Percentiles rank a stretch among this genome's conserved stretches.
phyloP scores from a whole-genome alignment of 2,329 filamentous ascomycete genomes.

The Ophiostoma himal-ulmi region DNA sequence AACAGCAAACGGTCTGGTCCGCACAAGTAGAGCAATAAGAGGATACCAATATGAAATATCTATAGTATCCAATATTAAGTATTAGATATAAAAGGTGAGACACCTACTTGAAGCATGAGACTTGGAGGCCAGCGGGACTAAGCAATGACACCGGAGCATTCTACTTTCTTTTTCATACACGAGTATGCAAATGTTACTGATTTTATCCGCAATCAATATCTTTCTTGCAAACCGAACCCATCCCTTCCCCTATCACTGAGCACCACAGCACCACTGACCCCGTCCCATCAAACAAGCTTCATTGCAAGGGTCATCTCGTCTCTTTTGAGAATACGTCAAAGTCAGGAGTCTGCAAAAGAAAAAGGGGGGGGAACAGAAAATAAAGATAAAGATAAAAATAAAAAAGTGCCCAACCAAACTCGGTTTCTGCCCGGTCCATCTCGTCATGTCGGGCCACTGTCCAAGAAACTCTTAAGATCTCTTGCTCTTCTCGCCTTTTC shows the following conservation, averaged over 20 bases:
- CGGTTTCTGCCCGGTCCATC: not conserved
- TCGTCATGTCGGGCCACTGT: not conserved
- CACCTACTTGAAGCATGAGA: not conserved
- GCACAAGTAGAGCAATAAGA: no score
- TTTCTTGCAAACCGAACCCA: not conserved
- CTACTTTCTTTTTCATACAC: not conserved
- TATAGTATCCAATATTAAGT: constrained; percentile 1
- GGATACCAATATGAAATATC: no score
- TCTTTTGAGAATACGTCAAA: not conserved
- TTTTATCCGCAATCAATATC: not conserved
- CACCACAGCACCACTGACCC: not conserved
- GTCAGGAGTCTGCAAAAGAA: constrained; percentile 8
- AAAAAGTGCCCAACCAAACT: not conserved
- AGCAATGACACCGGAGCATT: not conserved
- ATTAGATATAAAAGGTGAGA: not conserved
- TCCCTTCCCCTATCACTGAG: not conserved
- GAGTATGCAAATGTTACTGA: not conserved
- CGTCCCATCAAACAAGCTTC: constrained; percentile 10
- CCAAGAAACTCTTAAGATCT: constrained; percentile 5
- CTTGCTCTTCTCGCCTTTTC: not conserved
- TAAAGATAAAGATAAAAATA: not conserved
- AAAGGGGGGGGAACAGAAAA: not conserved
- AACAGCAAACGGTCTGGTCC: not conserved
- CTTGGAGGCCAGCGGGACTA: not conserved
- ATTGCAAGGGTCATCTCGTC: not conserved